Evolutionary conservation across 768 basidiomycete species (phyloP), one percentile per base, ranked within the genome.

Genomic region (Infundibulicybe gibba): DNA sequence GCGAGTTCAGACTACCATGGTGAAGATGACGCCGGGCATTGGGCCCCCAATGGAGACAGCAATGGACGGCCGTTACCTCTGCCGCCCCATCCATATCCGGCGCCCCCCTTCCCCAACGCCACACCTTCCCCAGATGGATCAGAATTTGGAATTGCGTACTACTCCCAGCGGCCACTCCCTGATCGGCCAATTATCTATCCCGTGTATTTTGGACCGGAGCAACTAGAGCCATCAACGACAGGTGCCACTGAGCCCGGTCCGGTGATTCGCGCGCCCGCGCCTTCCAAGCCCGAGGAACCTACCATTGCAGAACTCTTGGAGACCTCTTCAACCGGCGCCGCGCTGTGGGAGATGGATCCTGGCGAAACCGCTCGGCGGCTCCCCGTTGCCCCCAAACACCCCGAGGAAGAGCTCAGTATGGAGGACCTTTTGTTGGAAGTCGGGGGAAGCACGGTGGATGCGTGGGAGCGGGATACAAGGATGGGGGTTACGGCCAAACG

Each of bases 291-390:
- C 8, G 25, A 25, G 25, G 25, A 25, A 25, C 25, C 25, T 25
- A 25, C 25, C 25, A 8, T 25, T 25, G 25, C 25, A 8, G 25
- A 25, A 25, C 25, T 25, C 25, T 8, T 25, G 25, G 25, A 25
- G 25, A 8, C 25, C 3, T 25, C 25, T 25, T 25, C 25, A 25
- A 43, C 40, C 37, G 54, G 52, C 17, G 53, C 41, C 30, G 50
- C 49, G 15, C 49, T 50, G 21, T 54, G 53, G 55, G 48, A 54
- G 48, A 46, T 50, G 34, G 41, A 52, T 11, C 32, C 25, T 14
- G 55, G 48, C 13, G 53, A 54, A 20, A 56, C 55, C 11, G 44
- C 54, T 15, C 54, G 54, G 15, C 55, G 49, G 35, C 32, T 49
- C 0, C 42, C 40, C 11, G 15, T 45, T 8, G 35, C 20, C 3